A percentile compares a stretch with the other conserved stretches of the same genome.
Evolutionary conservation across 345 rosid genomes (phyloP).

Genomic region (Carallia brachiata): DNA sequence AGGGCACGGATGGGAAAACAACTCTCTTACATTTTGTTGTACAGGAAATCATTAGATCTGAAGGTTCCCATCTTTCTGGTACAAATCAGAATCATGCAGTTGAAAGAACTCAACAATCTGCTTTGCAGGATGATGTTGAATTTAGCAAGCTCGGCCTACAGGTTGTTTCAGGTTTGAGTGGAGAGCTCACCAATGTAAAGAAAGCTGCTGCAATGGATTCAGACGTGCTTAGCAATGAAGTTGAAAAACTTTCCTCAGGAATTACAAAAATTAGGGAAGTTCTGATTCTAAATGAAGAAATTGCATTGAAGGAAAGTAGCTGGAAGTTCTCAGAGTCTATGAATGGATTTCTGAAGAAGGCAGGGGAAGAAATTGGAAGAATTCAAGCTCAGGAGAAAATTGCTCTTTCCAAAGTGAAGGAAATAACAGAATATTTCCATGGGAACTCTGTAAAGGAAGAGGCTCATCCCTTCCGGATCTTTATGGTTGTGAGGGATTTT

Average conservation of each 20-base stretch:
- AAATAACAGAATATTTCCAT: conserved; percentile 12
- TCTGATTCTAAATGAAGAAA: not conserved
- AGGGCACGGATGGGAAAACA: conserved; percentile 17
- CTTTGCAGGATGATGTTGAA: not conserved
- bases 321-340: conserved; percentile 10
- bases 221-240: conserved; percentile 6
- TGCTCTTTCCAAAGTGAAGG: conserved; percentile 4
- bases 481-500: conserved; percentile 12
- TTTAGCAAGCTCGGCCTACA: conserved; percentile 4
- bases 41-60: conserved; percentile 2
- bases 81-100: not conserved
- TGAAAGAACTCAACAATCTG: not conserved
- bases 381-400: not conserved
- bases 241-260: not conserved
- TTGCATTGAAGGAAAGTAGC: not conserved
- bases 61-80: not conserved
- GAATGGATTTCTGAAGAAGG: not conserved
- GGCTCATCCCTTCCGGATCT: conserved; percentile 11
- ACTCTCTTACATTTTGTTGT: conserved; percentile 16
- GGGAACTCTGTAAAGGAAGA: conserved; percentile 12
- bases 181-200: conserved; percentile 9
- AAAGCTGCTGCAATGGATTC: conserved; percentile 11
- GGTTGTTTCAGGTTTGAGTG: conserved; percentile 9
- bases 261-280: not conserved
- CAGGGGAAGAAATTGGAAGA: not conserved